Evolutionary conservation across 495 filamentous ascomycete genomes (phyloP).

Genomic region (Aspergillus saccharolyticus): DNA sequence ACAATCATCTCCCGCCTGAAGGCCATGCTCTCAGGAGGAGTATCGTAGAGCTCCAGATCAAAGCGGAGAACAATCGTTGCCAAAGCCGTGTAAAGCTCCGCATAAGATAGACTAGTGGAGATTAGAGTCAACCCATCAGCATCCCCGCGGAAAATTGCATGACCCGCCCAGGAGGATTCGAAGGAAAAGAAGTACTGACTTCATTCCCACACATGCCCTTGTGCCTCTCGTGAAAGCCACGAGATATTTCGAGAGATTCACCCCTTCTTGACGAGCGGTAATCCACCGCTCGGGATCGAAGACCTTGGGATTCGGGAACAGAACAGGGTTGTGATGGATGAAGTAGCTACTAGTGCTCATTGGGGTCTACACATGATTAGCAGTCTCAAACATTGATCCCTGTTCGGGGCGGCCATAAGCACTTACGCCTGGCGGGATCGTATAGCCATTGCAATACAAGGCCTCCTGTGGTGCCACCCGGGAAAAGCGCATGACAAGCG

Average conservation of each 20-base stretch:
- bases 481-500: conserved; percentile 26
- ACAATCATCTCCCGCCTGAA: not conserved
- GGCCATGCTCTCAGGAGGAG: not conserved
- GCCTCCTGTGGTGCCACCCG: conserved; percentile 27
- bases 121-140: too few relatives aligned
- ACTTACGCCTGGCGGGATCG: conserved; percentile 20
- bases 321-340: conserved; percentile 33
- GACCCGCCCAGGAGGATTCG: too few relatives aligned
- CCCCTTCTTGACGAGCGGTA: conserved; percentile 16
- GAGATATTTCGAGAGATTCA: conserved; percentile 18
- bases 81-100: conserved; percentile 2
- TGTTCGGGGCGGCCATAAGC: not conserved
- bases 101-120: conserved; percentile 2
- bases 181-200: conserved; percentile 16
- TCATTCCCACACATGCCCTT: conserved; percentile 26
- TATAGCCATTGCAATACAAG: conserved; percentile 27
- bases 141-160: too few relatives aligned
- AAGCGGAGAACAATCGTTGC: not conserved
- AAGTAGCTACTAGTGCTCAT: conserved; percentile 37
- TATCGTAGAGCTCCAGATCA: conserved; percentile 3
- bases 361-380: too few relatives aligned
- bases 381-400: too few relatives aligned
- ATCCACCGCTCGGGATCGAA: conserved; percentile 46
- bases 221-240: conserved; percentile 25
- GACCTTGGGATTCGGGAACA: conserved; percentile 36